These are phyloP conservation scores for Gossypium schwendimanii DNA, from an alignment of 441 rosid species.

Conservation along the genomic window DNA sequence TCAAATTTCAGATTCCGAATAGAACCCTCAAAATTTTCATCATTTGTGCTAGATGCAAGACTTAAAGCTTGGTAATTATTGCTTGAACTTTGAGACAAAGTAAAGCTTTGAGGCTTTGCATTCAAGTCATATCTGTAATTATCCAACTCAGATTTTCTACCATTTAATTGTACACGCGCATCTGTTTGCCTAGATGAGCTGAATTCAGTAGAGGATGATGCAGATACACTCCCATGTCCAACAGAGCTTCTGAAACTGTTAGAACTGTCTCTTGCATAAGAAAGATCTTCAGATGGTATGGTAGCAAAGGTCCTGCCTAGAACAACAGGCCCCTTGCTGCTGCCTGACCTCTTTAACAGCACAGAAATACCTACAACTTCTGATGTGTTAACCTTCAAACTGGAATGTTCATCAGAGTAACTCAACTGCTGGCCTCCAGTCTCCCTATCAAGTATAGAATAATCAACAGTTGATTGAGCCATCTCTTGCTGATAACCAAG, in stretches of 20 bases:
- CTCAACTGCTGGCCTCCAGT: slow-evolving; percentile 29
- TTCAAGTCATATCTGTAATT: slow-evolving; percentile 46
- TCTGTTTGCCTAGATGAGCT: slow-evolving; percentile 62
- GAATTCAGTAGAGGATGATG: slow-evolving; percentile 78
- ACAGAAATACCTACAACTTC: slow-evolving; percentile 62
- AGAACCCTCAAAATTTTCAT: slow-evolving; percentile 34
- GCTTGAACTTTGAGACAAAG: slow-evolving; percentile 53
- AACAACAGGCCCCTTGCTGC: slow-evolving; percentile 62
- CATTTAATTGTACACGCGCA: slow-evolving; percentile 51
- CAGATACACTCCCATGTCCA: slow-evolving; percentile 68
- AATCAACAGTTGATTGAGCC: slow-evolving; percentile 31
- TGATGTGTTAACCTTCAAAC: slow-evolving; percentile 34
- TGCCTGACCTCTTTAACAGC: slow-evolving; percentile 73
- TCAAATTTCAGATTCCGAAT: slow-evolving; percentile 28
- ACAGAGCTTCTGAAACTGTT: slow-evolving; percentile 78
- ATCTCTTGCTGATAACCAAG: slow-evolving; percentile 28
- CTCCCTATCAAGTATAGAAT: slow-evolving; percentile 25
- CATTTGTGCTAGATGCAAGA: slow-evolving; percentile 32
- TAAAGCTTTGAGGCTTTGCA: slow-evolving; percentile 54
- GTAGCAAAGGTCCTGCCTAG: slow-evolving; percentile 60
- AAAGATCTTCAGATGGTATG: slow-evolving; percentile 59
- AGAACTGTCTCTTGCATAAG: slow-evolving; percentile 56
- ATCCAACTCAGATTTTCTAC: slow-evolving; percentile 65
- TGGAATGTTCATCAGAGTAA: slow-evolving; percentile 24
- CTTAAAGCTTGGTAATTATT: slow-evolving; percentile 42